phyloP scores from a whole-genome alignment of 805 yeast species.

The Candida wancherniae region DNA sequence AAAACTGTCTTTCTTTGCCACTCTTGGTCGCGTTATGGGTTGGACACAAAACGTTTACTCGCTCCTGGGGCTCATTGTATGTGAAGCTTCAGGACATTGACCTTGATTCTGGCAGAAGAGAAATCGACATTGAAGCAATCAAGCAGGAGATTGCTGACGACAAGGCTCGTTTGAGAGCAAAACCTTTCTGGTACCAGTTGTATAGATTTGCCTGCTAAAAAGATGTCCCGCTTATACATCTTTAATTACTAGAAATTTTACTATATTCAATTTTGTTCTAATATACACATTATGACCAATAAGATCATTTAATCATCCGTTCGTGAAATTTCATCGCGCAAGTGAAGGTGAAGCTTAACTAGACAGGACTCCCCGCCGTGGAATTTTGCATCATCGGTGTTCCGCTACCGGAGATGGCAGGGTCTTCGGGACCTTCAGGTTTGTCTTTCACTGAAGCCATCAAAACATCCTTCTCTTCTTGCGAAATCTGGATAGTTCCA shows the following conservation, averaged over 20 bases:
- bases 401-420: slow-evolving; percentile 3
- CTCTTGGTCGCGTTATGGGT: slow-evolving; percentile 41
- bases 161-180: slow-evolving; percentile 21
- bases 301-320: no score
- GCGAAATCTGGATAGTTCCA: slow-evolving; percentile 20
- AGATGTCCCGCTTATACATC: neutral
- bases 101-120: slow-evolving; percentile 54
- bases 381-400: slow-evolving; percentile 4
- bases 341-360: no score
- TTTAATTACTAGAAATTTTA: neutral
- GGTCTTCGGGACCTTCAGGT: slow-evolving; percentile 7
- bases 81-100: slow-evolving; percentile 50
- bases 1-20: slow-evolving; percentile 42
- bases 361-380: slow-evolving; percentile 7
- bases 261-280: no score
- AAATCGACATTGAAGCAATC: slow-evolving; percentile 33
- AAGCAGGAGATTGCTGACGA: slow-evolving; percentile 35
- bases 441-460: slow-evolving; percentile 14
- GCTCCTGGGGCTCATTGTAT: slow-evolving; percentile 27
- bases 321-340: no score
- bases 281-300: no score
- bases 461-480: slow-evolving; percentile 17
- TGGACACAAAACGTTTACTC: slow-evolving; percentile 36
- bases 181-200: slow-evolving; percentile 22
- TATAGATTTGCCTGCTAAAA: slow-evolving; percentile 29